These are phyloP conservation scores for Aspergillus olivimuriae DNA, from an alignment of 495 filamentous ascomycete species.

Conservation along the genomic window DNA sequence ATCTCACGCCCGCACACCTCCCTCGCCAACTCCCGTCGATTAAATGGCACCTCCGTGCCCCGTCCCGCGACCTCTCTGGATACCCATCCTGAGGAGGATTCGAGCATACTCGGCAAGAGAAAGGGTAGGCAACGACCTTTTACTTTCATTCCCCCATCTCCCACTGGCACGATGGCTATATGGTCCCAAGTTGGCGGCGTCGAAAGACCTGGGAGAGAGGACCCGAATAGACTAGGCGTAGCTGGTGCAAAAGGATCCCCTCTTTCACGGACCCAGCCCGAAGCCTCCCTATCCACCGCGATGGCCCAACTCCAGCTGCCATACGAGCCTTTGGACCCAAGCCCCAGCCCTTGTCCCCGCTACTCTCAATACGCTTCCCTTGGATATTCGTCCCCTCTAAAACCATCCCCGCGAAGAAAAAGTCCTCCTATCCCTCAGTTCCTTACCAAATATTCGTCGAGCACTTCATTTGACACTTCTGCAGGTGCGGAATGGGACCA, in stretches of 20 bases:
- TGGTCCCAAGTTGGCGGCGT: too few species aligned
- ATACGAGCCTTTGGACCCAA: too few species aligned
- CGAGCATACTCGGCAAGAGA: slow-evolving; percentile 46
- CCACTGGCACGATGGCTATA: slow-evolving; percentile 13
- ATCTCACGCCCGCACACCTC: slow-evolving; percentile 43
- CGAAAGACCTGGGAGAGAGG: too few species aligned
- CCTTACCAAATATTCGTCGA: slow-evolving; percentile 67
- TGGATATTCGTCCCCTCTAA: slow-evolving; percentile 15
- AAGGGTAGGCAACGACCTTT: slow-evolving; percentile 58
- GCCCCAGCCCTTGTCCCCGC: slow-evolving; percentile 7
- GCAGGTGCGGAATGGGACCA: slow-evolving; percentile 64
- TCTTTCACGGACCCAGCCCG: too few species aligned
- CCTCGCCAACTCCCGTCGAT: slow-evolving; percentile 32
- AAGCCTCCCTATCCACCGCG: slow-evolving; percentile 3
- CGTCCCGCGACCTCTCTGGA: slow-evolving; percentile 59
- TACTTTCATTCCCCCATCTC: slow-evolving; percentile 23
- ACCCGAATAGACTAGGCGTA: too few species aligned
- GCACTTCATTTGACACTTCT: slow-evolving; percentile 38
- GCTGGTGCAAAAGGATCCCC: too few species aligned
- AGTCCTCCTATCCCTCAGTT: slow-evolving; percentile 29
- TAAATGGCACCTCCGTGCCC: slow-evolving; percentile 35
- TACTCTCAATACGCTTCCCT: too few species aligned
- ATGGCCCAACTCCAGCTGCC: slow-evolving; percentile 14
- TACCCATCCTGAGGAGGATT: slow-evolving; percentile 43
- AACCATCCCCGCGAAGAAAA: slow-evolving; percentile 20